Percentiles rank a stretch among this genome's conserved stretches.
phyloP scores from a whole-genome alignment of 2,329 filamentous ascomycete species.

The Talaromyces piceae region DNA sequence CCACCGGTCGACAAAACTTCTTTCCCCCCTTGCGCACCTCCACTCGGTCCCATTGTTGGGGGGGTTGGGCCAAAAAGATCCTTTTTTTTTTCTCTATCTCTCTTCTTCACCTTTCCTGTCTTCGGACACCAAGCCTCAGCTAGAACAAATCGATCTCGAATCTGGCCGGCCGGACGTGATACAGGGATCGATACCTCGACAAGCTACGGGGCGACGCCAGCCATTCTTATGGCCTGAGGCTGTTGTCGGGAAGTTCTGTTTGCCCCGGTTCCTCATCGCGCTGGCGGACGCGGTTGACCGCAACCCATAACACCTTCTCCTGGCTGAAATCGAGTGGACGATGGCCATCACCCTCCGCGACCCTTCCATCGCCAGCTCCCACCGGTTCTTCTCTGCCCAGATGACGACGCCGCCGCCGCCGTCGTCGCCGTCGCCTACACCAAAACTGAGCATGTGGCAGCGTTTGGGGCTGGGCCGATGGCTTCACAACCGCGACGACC shows the following conservation, averaged over 20 bases:
- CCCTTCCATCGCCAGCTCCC: conserved; percentile 10
- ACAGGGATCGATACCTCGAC: background rate
- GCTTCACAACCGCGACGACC: conserved; percentile 34
- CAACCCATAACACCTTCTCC: background rate
- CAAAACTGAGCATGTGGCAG: conserved; percentile 41
- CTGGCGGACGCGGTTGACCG: conserved; percentile 10
- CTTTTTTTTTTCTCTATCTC: no score
- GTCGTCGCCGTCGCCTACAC: conserved; percentile 11
- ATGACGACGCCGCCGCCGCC: conserved; percentile 1
- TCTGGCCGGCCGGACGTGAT: no score
- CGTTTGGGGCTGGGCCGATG: conserved; percentile 35
- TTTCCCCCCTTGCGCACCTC: conserved; percentile 11
- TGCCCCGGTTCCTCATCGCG: conserved; percentile 12
- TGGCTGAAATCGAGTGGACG: conserved; percentile 7
- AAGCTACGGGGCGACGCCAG: conserved; percentile 6
- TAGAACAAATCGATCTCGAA: background rate
- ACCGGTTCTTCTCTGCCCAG: conserved; percentile 5
- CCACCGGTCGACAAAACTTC: conserved; percentile 9
- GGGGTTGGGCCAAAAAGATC: no score
- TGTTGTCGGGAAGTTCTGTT: conserved; percentile 4
- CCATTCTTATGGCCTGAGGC: conserved; percentile 12
- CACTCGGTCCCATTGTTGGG: conserved; percentile 10
- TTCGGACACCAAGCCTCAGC: background rate
- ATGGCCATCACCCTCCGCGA: conserved; percentile 13
- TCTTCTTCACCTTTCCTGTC: no score